Evolutionary conservation across 768 basidiomycete genomes (phyloP).

Genomic region (Megacollybia marginata): DNA sequence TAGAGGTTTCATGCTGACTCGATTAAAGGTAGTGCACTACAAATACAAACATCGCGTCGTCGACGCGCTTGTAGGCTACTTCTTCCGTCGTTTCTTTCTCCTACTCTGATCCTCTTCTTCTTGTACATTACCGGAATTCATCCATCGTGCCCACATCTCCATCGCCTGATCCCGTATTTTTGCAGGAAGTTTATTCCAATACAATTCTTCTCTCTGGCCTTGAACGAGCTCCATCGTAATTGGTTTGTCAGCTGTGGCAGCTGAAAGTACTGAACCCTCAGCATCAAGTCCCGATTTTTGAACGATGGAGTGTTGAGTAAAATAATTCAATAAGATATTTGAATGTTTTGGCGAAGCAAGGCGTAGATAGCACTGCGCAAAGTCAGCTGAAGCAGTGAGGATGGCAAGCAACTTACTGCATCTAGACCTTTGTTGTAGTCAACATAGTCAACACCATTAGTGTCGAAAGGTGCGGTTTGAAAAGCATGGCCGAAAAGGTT

Average conservation of each 20-base stretch:
- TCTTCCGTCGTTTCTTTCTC: not conserved
- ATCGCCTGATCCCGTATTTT: slow-evolving; percentile 61
- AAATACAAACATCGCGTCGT: no score
- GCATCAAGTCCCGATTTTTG: slow-evolving; percentile 54
- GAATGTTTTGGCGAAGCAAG: slow-evolving; percentile 47
- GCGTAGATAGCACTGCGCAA: slow-evolving; percentile 63
- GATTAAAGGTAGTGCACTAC: no score
- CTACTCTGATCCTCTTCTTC: slow-evolving; percentile 1
- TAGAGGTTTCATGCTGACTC: no score
- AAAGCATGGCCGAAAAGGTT: slow-evolving; percentile 44
- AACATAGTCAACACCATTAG: slow-evolving; percentile 60
- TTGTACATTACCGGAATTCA: not conserved
- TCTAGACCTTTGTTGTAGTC: slow-evolving; percentile 77
- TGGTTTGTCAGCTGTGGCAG: slow-evolving; percentile 9
- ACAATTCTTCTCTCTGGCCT: slow-evolving; percentile 61
- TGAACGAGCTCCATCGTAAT: slow-evolving; percentile 49
- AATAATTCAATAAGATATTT: slow-evolving; percentile 34
- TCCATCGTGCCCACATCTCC: not conserved
- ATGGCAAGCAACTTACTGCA: slow-evolving; percentile 34
- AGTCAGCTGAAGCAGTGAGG: not conserved
- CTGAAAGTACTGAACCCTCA: slow-evolving; percentile 29
- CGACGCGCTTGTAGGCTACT: no score
- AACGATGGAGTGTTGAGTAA: slow-evolving; percentile 23
- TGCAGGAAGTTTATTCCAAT: slow-evolving; percentile 77
- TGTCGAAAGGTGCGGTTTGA: slow-evolving; percentile 2